These are phyloP conservation scores for Vitis hybrid DNA, from an alignment of 177 flowering plant species.

Conservation along the genomic window DNA sequence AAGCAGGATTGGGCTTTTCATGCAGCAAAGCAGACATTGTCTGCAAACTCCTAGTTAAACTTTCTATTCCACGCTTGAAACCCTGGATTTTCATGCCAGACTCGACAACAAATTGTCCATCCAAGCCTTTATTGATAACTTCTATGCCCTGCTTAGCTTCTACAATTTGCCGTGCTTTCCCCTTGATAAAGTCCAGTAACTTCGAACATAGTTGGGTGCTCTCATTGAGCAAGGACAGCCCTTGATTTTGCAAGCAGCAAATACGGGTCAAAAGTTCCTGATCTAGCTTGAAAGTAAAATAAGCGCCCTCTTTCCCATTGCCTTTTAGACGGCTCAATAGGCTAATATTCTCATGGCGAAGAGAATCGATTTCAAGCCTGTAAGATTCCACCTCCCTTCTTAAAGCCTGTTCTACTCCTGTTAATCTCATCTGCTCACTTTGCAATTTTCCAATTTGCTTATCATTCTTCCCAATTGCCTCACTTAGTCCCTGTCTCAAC, in stretches of 20 bases:
- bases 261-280: slow-evolving; percentile 59
- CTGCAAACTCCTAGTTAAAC: slow-evolving; percentile 61
- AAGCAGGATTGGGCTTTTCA: slow-evolving; percentile 46
- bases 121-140: slow-evolving; percentile 32
- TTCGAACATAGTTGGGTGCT: slow-evolving; percentile 56
- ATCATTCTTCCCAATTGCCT: slow-evolving; percentile 49
- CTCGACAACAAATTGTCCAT: slow-evolving; percentile 71
- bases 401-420: slow-evolving; percentile 71
- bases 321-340: slow-evolving; percentile 59
- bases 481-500: slow-evolving; percentile 54
- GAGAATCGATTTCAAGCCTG: slow-evolving; percentile 68
- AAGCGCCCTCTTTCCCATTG: slow-evolving; percentile 45
- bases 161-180: slow-evolving; percentile 27
- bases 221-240: slow-evolving; percentile 58
- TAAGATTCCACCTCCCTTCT: slow-evolving; percentile 79
- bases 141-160: slow-evolving; percentile 29
- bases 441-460: slow-evolving; percentile 45
- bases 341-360: slow-evolving; percentile 75
- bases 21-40: slow-evolving; percentile 48
- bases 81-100: slow-evolving; percentile 78
- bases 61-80: slow-evolving; percentile 63
- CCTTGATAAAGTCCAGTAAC: slow-evolving; percentile 58
- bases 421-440: slow-evolving; percentile 76
- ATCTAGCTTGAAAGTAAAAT: slow-evolving; percentile 59
- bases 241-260: slow-evolving; percentile 63